These are phyloP conservation scores for Flueggea neowawraea DNA, from an alignment of 441 rosid genomes.

Conservation along the genomic window DNA sequence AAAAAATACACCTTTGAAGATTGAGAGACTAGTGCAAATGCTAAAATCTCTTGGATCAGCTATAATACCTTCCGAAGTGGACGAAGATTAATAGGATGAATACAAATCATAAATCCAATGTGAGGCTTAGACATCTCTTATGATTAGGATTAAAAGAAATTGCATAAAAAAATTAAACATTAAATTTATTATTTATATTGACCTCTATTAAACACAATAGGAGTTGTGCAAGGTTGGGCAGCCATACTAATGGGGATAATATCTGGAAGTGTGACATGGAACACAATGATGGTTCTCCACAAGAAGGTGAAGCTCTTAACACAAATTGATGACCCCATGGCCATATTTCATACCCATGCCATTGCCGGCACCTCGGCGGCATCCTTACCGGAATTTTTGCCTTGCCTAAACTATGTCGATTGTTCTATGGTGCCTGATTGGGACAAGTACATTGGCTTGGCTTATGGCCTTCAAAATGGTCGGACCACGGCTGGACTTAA, in stretches of 20 bases:
- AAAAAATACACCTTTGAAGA: no score
- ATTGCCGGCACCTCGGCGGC: slow-evolving; percentile 55
- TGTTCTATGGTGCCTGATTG: slow-evolving; percentile 39
- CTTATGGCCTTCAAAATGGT: slow-evolving; percentile 27
- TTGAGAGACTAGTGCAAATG: no score
- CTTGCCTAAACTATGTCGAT: slow-evolving; percentile 37
- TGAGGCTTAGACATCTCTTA: no score
- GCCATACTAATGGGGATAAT: slow-evolving; percentile 45
- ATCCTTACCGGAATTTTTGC: slow-evolving; percentile 51
- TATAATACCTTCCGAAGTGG: no score
- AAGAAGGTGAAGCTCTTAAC: slow-evolving; percentile 28
- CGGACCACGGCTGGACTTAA: slow-evolving; percentile 22
- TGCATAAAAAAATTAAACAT: no score
- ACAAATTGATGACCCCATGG: slow-evolving; percentile 47
- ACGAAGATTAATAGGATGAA: no score
- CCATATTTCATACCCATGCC: slow-evolving; percentile 64
- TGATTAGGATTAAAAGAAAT: no score
- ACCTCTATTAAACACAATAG: slow-evolving; percentile 10
- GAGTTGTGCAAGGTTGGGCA: slow-evolving; percentile 61
- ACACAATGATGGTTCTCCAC: slow-evolving; percentile 54
- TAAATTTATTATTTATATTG: no score
- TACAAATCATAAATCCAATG: no score
- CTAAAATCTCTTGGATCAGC: no score
- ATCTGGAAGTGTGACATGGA: slow-evolving; percentile 61
- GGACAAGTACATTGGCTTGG: slow-evolving; percentile 37